Conservation (phyloP, 2,329 filamentous ascomycete genomes). For the Sporothrix curviconia region DNA sequence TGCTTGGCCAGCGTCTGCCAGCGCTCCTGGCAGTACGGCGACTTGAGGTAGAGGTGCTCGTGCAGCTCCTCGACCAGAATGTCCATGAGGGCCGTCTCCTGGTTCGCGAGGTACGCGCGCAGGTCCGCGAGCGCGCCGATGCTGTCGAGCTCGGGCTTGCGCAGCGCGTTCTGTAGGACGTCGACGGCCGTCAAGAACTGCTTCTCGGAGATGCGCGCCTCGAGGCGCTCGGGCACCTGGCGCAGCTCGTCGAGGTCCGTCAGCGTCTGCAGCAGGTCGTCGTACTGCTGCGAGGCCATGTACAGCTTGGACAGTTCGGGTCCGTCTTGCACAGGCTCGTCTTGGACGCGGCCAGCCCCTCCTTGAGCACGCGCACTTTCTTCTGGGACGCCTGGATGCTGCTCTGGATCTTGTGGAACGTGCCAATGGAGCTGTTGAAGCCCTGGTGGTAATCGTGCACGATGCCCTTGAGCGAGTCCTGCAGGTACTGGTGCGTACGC, state of each 20-base stretch:
- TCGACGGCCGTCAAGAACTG: conserved; percentile 89
- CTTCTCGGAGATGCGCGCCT: conserved; percentile 93
- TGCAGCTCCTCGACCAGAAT: conserved; percentile 96
- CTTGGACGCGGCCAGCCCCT: conserved; percentile 76
- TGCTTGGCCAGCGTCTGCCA: conserved; percentile 79
- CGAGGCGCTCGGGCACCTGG: conserved; percentile 81
- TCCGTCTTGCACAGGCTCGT: conserved; percentile 75
- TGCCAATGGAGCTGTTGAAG: conserved; percentile 98
- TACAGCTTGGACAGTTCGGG: conserved; percentile 84
- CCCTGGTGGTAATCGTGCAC: conserved; percentile 99
- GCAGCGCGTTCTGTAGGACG: conserved; percentile 78
- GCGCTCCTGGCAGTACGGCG: conserved; percentile 90
- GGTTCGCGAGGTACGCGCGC: conserved; percentile 81
- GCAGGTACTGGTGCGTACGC: conserved; percentile 78
- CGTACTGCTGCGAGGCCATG: conserved; percentile 80
- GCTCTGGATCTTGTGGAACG: conserved; percentile 95
- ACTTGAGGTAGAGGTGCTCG: conserved; percentile 95
- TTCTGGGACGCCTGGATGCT: conserved; percentile 86
- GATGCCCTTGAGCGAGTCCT: conserved; percentile 85
- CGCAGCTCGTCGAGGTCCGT: conserved; percentile 82
- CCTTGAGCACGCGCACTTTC: conserved; percentile 73
- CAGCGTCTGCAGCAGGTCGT: conserved; percentile 78
- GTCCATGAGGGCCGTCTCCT: conserved; percentile 85
- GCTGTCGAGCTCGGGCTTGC: conserved; percentile 80
- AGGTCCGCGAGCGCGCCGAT: conserved; percentile 86